These are phyloP conservation scores for Prunus mongolica DNA, from an alignment of 306 rosid species.

Conservation along the genomic window DNA sequence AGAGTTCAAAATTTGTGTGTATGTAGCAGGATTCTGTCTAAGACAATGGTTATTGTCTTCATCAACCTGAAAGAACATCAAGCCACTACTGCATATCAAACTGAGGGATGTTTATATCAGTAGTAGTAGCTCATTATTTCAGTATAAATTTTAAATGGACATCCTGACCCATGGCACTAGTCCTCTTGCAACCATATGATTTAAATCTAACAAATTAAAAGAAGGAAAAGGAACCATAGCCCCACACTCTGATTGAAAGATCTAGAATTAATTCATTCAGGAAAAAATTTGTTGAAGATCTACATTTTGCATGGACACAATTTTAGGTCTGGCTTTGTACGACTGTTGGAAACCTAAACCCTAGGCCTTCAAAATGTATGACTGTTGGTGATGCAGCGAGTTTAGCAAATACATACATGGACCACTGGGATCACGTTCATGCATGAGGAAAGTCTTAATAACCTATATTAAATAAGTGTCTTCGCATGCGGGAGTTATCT, in stretches of 20 bases:
- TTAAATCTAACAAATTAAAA: background rate
- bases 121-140: background rate
- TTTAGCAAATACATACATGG: too few species aligned
- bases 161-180: background rate
- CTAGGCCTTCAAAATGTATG: too few species aligned
- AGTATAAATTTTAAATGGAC: background rate
- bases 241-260: background rate
- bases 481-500: too few species aligned
- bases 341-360: background rate
- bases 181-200: background rate
- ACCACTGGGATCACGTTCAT: too few species aligned
- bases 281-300: background rate
- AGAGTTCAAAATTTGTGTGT: conserved; percentile 59
- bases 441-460: too few species aligned
- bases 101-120: background rate
- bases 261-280: background rate
- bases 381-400: too few species aligned
- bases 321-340: background rate
- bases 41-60: conserved; percentile 53
- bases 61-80: conserved; percentile 62
- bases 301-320: background rate
- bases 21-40: conserved; percentile 74
- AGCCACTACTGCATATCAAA: background rate
- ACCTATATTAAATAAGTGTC: too few species aligned
- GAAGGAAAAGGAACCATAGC: background rate